These are phyloP conservation scores for Escallonia herrerae DNA, from an alignment of 129 eudicot species.

Conservation along the genomic window DNA sequence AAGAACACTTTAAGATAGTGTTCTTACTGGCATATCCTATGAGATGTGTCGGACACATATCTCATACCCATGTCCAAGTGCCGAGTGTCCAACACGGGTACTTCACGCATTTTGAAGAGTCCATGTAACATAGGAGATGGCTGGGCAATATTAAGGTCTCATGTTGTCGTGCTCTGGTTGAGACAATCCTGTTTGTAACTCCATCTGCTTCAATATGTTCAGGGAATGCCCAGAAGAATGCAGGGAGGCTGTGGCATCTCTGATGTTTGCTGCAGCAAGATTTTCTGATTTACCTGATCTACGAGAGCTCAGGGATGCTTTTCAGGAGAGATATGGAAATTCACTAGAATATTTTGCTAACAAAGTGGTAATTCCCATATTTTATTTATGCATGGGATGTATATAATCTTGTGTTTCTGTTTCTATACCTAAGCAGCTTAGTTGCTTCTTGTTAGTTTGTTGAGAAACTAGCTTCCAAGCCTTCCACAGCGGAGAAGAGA, in stretches of 20 bases:
- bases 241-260: constrained; percentile 80
- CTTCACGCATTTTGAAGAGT: too few relatives aligned
- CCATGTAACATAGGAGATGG: too few relatives aligned
- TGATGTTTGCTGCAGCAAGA: constrained; percentile 96
- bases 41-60: too few relatives aligned
- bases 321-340: constrained; percentile 81
- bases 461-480: constrained; percentile 62
- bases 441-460: constrained; percentile 50
- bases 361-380: constrained; percentile 47
- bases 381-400: background rate
- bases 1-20: too few relatives aligned
- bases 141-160: too few relatives aligned
- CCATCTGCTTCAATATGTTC: background rate
- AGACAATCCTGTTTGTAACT: too few relatives aligned
- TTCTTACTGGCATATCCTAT: too few relatives aligned
- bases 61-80: too few relatives aligned
- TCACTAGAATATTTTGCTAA: constrained; percentile 74
- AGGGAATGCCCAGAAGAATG: constrained; percentile 97
- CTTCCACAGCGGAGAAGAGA: constrained; percentile 55
- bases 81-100: too few relatives aligned
- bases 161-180: too few relatives aligned
- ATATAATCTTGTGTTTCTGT: background rate
- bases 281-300: constrained; percentile 94
- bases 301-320: constrained; percentile 79
- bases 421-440: constrained; percentile 18